Conservation (phyloP, 2,329 filamentous ascomycete genomes). For the Neurospora sp. region DNA sequence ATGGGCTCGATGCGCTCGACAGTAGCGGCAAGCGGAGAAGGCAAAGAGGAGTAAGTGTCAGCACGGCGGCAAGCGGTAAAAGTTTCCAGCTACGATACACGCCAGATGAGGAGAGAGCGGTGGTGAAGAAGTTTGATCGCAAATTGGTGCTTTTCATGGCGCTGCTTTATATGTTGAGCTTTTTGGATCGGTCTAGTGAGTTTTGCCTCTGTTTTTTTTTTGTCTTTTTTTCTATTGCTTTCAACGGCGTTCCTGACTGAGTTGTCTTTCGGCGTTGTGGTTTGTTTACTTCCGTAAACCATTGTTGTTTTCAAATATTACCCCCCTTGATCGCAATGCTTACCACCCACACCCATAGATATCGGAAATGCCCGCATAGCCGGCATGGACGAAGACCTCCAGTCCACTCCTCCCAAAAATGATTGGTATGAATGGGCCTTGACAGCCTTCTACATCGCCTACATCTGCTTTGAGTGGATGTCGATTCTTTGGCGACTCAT, state of each 20-base stretch:
- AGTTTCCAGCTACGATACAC: slow-evolving; percentile 30
- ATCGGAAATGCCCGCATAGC: slow-evolving; percentile 55
- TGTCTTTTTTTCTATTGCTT: neutral
- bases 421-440: slow-evolving; percentile 52
- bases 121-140: slow-evolving; percentile 67
- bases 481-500: slow-evolving; percentile 49
- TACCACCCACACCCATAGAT: slow-evolving; percentile 27
- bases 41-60: slow-evolving; percentile 5
- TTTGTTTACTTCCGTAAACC: neutral
- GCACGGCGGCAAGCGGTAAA: slow-evolving; percentile 5
- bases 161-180: slow-evolving; percentile 73
- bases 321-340: slow-evolving; percentile 3
- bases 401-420: slow-evolving; percentile 33
- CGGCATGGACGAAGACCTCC: slow-evolving; percentile 52
- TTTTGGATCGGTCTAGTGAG: slow-evolving; percentile 76
- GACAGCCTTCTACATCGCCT: slow-evolving; percentile 51
- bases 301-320: neutral
- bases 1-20: neutral
- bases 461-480: slow-evolving; percentile 58
- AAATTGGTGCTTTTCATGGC: slow-evolving; percentile 73
- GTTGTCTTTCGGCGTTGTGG: neutral
- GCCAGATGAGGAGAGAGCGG: slow-evolving; percentile 59
- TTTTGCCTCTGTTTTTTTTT: slow-evolving; percentile 8
- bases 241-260: neutral
- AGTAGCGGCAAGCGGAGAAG: neutral